Percentiles rank a stretch among this genome's conserved stretches.
Evolutionary conservation across 108 stramenopile genomes (phyloP).

Genomic region (Skeletonema tropicum): DNA sequence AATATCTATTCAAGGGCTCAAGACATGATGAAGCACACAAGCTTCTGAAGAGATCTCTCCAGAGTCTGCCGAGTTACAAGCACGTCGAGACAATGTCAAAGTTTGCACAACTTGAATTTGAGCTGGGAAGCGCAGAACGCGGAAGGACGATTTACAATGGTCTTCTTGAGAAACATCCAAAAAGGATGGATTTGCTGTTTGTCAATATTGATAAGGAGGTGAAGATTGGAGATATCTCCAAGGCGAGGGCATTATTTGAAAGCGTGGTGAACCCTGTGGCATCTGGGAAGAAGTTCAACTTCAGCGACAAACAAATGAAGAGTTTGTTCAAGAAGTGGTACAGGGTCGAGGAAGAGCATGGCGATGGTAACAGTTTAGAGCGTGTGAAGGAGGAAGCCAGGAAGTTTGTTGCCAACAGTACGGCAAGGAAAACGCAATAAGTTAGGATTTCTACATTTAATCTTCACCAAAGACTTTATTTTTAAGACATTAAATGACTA

Average conservation of each 20-base stretch:
- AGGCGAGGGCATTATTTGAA: slow-evolving; percentile 83
- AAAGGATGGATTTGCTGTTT: slow-evolving; percentile 93
- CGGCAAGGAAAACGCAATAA: neutral
- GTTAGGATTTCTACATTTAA: neutral
- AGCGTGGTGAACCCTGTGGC: slow-evolving; percentile 53
- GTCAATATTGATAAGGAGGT: slow-evolving; percentile 96
- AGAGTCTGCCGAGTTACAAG: slow-evolving; percentile 87
- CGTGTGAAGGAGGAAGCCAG: slow-evolving; percentile 92
- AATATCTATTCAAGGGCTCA: slow-evolving; percentile 69
- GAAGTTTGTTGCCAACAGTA: slow-evolving; percentile 69
- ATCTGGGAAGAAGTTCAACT: slow-evolving; percentile 58
- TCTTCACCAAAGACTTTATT: neutral
- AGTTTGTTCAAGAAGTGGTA: slow-evolving; percentile 97
- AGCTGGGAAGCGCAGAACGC: slow-evolving; percentile 84
- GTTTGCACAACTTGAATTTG: slow-evolving; percentile 94
- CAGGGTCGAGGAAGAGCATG: slow-evolving; percentile 89
- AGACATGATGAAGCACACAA: slow-evolving; percentile 85
- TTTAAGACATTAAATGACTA: slow-evolving; percentile 1
- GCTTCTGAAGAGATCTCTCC: slow-evolving; percentile 83
- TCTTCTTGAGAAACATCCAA: slow-evolving; percentile 83
- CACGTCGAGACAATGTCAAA: slow-evolving; percentile 90
- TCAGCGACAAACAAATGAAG: slow-evolving; percentile 95
- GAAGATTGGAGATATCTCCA: slow-evolving; percentile 81
- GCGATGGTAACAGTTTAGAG: slow-evolving; percentile 73
- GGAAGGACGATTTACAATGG: slow-evolving; percentile 93